Evolutionary conservation across 805 yeast genomes (phyloP), one percentile per base, ranked within the genome.

Genomic region (Cephaloascus albidus): DNA sequence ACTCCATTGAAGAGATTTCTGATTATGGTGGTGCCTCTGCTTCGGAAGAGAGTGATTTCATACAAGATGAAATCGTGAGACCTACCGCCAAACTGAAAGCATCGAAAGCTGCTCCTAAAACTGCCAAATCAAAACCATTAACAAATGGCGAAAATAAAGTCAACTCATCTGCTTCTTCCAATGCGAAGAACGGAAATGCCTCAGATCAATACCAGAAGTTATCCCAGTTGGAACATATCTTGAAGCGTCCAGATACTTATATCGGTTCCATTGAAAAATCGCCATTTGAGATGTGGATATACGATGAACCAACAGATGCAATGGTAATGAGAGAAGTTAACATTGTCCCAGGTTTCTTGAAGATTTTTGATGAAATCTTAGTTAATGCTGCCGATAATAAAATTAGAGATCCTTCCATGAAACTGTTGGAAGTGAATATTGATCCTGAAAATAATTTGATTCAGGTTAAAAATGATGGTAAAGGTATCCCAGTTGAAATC

Each of bases 301-400:
- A 71, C 51, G 85, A 88, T 55, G 54, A 54, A 15, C 52, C 44
- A 18, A 45, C 63, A n/a, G 70, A 67, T 45, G 51, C 56, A 35
- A 67, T 67, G 72, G 57, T 52, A 23, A 60, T 43, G 42, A 78
- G 75, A 35, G 81, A 74, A 35, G 95, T 93, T 20, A 75, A 70
- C 35, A 84, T 89, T 47, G 97, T 93, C 10, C 99, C 99, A 2
- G 99, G 97, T 37, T 64, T 93, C 44, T 90, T 87, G 64, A 93
- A 93, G 63, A 90, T 93, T 40, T 93, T 93, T 57, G 99, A 93
- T 60, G 99, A 93, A 63, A 89, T 93, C 42, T 67, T 93, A 45
- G 99, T 93, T 39, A 93, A 93, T 59, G 97, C 99, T 4, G 99
- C 99, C 12, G 99, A 93, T 62, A 93, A 93, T 68, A 93, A 93